These are phyloP conservation scores for rapeseed (Brassica napus) DNA, from an alignment of 345 rosid genomes.

Conservation along the genomic window DNA sequence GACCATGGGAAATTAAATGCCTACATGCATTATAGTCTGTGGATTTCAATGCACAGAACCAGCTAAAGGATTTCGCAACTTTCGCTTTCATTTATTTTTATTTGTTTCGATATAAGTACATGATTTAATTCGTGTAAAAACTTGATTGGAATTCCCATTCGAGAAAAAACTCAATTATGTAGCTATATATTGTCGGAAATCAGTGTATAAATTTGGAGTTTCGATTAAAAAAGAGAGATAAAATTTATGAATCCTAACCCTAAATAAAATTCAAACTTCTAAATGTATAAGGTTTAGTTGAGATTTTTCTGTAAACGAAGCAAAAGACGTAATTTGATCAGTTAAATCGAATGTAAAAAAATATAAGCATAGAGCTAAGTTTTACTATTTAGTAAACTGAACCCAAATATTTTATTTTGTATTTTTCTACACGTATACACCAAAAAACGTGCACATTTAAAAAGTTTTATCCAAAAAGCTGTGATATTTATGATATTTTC, in stretches of 20 bases:
- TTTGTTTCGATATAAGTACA: neutral
- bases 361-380: neutral
- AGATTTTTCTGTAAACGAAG: neutral
- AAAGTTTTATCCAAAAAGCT: neutral
- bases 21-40: constrained; percentile 1
- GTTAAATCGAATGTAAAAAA: neutral
- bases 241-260: neutral
- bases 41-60: neutral
- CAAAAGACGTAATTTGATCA: neutral
- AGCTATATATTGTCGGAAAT: neutral
- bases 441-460: neutral
- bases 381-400: neutral
- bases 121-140: neutral
- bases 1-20: neutral
- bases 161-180: neutral
- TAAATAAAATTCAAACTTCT: neutral
- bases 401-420: neutral
- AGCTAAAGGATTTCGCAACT: constrained; percentile 21
- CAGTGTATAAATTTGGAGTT: neutral
- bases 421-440: neutral
- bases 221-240: too few relatives aligned
- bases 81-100: neutral
- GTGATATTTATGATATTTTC: neutral
- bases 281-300: too few relatives aligned
- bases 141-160: neutral